Evolutionary conservation across 164 flowering plant genomes (phyloP).

Genomic region (Stephania cephalantha): DNA sequence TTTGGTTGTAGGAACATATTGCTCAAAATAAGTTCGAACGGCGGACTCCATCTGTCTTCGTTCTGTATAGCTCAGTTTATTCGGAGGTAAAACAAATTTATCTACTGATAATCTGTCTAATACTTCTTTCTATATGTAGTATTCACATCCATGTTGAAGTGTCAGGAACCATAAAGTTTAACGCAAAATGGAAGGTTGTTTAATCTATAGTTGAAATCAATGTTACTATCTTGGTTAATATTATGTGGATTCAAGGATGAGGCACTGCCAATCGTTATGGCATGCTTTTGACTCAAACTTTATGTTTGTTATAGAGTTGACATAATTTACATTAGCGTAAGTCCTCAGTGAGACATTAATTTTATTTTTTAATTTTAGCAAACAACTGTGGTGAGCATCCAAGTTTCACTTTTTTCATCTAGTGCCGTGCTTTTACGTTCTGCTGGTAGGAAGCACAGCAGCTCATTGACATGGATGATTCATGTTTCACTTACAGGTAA

Average conservation of each 20-base stretch:
- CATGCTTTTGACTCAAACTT: no score
- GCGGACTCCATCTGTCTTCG: slow-evolving; percentile 28
- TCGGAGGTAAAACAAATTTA: slow-evolving; percentile 35
- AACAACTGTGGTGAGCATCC: neutral
- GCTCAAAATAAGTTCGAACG: slow-evolving; percentile 21
- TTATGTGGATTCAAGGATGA: no score
- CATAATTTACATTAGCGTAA: neutral
- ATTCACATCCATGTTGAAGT: neutral
- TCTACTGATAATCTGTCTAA: neutral
- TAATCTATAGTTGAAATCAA: neutral
- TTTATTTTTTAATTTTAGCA: neutral
- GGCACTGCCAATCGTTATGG: no score
- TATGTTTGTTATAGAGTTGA: no score
- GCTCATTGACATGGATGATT: neutral
- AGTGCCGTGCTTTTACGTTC: neutral
- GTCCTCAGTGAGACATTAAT: neutral
- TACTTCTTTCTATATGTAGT: neutral
- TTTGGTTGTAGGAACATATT: slow-evolving; percentile 13
- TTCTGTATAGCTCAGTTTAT: slow-evolving; percentile 34
- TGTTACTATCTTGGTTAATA: no score
- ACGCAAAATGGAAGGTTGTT: neutral
- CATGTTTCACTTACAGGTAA: slow-evolving; percentile 34
- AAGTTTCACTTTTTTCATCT: neutral
- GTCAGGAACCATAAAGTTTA: neutral
- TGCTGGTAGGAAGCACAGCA: neutral